Evolutionary conservation across 2,329 filamentous ascomycete species (phyloP).

Genomic region (Ceratocystiopsis minuta): DNA sequence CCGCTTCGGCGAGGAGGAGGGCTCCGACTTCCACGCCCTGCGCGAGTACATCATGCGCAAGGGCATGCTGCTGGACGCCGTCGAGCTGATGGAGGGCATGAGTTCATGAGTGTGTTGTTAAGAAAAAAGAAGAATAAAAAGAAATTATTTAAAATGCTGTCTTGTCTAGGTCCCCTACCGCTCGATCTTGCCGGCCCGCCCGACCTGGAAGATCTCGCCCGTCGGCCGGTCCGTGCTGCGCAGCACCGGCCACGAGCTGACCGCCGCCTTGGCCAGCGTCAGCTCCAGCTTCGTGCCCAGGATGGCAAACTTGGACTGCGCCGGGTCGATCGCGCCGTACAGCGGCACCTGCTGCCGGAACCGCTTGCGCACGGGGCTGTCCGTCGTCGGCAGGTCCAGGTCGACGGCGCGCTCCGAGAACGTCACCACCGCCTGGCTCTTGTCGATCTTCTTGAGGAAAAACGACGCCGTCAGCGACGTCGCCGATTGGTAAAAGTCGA

Average conservation of each 20-base stretch:
- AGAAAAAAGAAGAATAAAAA: not conserved
- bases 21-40: slow-evolving; percentile 73
- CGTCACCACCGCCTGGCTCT: slow-evolving; percentile 52
- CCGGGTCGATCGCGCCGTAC: slow-evolving; percentile 58
- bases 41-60: slow-evolving; percentile 67
- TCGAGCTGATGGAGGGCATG: slow-evolving; percentile 89
- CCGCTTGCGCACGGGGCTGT: slow-evolving; percentile 51
- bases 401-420: slow-evolving; percentile 47
- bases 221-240: slow-evolving; percentile 53
- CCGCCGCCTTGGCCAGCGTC: slow-evolving; percentile 52
- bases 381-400: slow-evolving; percentile 72
- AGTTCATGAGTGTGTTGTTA: slow-evolving; percentile 13
- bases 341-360: slow-evolving; percentile 59
- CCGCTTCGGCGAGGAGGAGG: slow-evolving; percentile 76
- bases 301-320: slow-evolving; percentile 60
- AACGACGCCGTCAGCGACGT: slow-evolving; percentile 74
- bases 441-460: slow-evolving; percentile 94
- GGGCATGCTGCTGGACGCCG: slow-evolving; percentile 78
- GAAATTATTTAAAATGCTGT: not conserved
- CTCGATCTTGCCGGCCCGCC: slow-evolving; percentile 44
- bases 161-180: not conserved
- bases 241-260: slow-evolving; percentile 68
- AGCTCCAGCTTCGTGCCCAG: slow-evolving; percentile 82
- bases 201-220: slow-evolving; percentile 76
- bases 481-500: slow-evolving; percentile 90